Percentiles rank a stretch among this genome's conserved stretches.
Evolutionary conservation across 805 yeast genomes (phyloP).

Genomic region (Starmerella roubikii): DNA sequence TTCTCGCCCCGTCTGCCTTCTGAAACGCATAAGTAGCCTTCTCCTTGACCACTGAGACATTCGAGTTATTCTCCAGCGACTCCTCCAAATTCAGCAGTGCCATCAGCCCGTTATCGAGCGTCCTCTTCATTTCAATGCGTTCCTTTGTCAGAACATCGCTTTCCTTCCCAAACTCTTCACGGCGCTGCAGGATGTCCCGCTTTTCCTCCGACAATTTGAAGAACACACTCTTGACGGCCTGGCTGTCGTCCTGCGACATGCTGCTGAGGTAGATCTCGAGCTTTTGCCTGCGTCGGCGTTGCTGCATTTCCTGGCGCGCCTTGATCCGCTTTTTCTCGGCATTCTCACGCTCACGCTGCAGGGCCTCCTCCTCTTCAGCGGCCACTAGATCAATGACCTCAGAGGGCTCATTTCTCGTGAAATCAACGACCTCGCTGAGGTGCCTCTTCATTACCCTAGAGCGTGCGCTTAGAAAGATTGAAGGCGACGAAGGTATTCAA

Average conservation of each 20-base stretch:
- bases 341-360: conserved; percentile 4
- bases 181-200: conserved; percentile 3
- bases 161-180: background rate
- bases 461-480: too few relatives aligned
- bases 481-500: too few relatives aligned
- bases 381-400: background rate
- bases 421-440: conserved; percentile 1
- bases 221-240: conserved; percentile 1
- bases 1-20: too few relatives aligned
- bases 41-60: too few relatives aligned
- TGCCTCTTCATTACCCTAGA: too few relatives aligned
- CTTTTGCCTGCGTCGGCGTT: too few relatives aligned
- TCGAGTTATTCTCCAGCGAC: too few relatives aligned
- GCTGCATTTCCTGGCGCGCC: conserved; percentile 3
- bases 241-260: background rate
- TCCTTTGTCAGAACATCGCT: background rate
- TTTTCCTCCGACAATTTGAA: conserved; percentile 1
- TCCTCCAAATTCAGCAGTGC: too few relatives aligned
- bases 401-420: conserved; percentile 2
- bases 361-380: background rate
- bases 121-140: too few relatives aligned
- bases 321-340: conserved; percentile 5
- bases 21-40: too few relatives aligned
- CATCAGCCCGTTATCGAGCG: too few relatives aligned
- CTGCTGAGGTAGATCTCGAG: conserved; percentile 2